These are phyloP conservation scores for Leishmania tropica DNA, from an alignment of 208 protist species.

Conservation along the genomic window DNA sequence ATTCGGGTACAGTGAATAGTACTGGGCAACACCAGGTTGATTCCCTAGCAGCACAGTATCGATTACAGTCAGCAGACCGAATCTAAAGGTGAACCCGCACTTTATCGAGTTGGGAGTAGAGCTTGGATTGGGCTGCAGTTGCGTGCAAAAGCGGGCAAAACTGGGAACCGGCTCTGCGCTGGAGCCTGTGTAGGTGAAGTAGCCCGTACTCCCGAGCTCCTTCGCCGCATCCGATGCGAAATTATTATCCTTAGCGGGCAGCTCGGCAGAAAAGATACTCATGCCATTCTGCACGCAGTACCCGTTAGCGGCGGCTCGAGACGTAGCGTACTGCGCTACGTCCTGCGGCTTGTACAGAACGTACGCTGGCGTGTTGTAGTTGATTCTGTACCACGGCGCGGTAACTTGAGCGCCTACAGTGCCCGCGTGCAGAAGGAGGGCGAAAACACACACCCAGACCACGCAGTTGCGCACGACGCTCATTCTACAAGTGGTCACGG, in stretches of 20 bases:
- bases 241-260: neutral
- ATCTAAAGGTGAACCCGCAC: slow-evolving; percentile 13
- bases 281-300: slow-evolving; percentile 22
- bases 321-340: neutral
- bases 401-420: neutral
- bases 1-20: neutral
- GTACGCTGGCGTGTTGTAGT: slow-evolving; percentile 15
- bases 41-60: neutral
- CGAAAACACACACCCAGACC: neutral
- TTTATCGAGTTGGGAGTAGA: neutral
- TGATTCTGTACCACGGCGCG: neutral
- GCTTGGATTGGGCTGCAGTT: neutral
- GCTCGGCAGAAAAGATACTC: slow-evolving; percentile 15
- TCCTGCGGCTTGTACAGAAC: slow-evolving; percentile 14
- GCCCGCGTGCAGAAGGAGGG: neutral
- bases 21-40: slow-evolving; percentile 1
- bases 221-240: slow-evolving; percentile 1
- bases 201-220: slow-evolving; percentile 3
- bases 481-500: neutral
- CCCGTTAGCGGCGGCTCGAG: slow-evolving; percentile 7
- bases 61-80: slow-evolving; percentile 1
- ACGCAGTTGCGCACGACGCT: neutral
- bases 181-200: slow-evolving; percentile 7
- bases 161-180: slow-evolving; percentile 4
- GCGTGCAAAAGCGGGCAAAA: neutral